phyloP scores from a whole-genome alignment of 208 protist genomes.

The Leishmania turanica region DNA sequence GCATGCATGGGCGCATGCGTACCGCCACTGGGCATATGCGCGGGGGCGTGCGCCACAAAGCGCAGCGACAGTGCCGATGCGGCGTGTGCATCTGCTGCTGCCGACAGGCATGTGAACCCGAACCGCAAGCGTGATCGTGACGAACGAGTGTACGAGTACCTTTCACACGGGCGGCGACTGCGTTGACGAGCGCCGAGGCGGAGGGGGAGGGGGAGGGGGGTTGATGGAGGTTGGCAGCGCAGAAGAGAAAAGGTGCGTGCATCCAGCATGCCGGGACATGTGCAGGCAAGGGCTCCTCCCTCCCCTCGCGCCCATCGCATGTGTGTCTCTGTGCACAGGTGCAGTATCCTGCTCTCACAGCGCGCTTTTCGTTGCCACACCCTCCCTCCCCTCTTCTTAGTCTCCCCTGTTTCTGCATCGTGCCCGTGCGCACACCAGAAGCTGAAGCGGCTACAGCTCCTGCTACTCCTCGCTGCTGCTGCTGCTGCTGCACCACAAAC shows the following conservation, averaged over 20 bases:
- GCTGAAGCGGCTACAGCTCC: background rate
- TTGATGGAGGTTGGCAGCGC: background rate
- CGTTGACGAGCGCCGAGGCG: constrained; percentile 4
- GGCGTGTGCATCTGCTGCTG: background rate
- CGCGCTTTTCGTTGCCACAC: background rate
- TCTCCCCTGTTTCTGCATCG: background rate
- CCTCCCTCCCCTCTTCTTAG: background rate
- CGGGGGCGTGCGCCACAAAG: background rate
- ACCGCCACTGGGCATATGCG: background rate
- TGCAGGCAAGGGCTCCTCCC: background rate
- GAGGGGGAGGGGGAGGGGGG: background rate
- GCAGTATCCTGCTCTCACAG: background rate
- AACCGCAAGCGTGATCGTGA: constrained; percentile 31
- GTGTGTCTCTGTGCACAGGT: background rate
- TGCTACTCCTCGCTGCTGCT: background rate
- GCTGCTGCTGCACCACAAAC: background rate
- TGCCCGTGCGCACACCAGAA: background rate
- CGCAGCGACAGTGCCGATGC: background rate
- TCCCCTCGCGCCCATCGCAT: background rate
- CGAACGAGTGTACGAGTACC: constrained; percentile 37
- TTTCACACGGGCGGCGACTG: constrained; percentile 18
- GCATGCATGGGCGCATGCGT: background rate
- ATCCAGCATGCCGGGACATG: background rate
- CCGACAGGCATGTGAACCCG: too few species aligned
- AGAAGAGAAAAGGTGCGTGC: background rate